Evolutionary conservation across 768 basidiomycete genomes (phyloP).

Genomic region (Pleurotus tuber-regium): DNA sequence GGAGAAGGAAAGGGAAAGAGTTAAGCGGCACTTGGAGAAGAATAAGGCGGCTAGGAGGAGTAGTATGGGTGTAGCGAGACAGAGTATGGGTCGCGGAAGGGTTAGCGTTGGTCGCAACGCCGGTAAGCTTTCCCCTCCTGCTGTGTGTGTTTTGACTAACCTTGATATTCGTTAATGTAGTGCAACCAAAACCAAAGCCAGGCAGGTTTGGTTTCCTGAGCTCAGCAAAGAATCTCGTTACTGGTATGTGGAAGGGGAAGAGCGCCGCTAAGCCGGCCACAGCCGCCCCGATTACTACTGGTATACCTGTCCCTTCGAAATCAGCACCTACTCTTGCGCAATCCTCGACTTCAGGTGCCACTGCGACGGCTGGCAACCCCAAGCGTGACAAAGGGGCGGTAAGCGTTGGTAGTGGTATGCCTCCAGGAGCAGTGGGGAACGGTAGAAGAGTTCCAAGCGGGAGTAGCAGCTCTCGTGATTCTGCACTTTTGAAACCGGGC

Average conservation of each 20-base stretch:
- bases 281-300: background rate
- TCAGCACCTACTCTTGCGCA: background rate
- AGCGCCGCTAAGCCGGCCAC: constrained; percentile 27
- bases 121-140: constrained; percentile 19
- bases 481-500: constrained; percentile 8
- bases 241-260: constrained; percentile 70
- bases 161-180: constrained; percentile 17
- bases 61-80: constrained; percentile 50
- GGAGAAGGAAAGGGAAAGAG: constrained; percentile 53
- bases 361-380: constrained; percentile 14
- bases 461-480: background rate
- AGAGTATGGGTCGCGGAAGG: constrained; percentile 36
- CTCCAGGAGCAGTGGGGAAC: constrained; percentile 16
- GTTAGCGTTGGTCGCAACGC: constrained; percentile 31
- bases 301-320: background rate
- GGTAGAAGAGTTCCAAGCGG: background rate
- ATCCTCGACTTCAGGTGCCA: background rate
- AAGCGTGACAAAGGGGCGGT: constrained; percentile 14
- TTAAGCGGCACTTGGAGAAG: constrained; percentile 61
- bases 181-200: constrained; percentile 43
- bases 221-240: constrained; percentile 68
- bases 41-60: constrained; percentile 70
- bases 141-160: constrained; percentile 6
- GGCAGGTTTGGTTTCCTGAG: constrained; percentile 70
- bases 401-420: no score